Conservation (phyloP, 2,329 filamentous ascomycete genomes). For the Aspergillus eucalypticola region DNA sequence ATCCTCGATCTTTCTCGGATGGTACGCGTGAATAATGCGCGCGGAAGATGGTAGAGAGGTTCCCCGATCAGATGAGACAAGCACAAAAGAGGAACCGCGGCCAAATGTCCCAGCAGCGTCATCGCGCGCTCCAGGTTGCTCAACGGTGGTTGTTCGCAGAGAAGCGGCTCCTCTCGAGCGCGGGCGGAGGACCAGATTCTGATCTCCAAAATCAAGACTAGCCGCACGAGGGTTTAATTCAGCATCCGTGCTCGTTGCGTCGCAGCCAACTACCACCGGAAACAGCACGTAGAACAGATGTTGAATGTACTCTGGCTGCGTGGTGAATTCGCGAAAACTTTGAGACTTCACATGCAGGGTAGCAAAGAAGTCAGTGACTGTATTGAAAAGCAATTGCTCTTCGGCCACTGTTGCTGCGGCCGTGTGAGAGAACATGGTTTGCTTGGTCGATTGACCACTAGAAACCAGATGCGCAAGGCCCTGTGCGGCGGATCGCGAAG, state of each 20-base stretch:
- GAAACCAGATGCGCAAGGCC: constrained; percentile 8
- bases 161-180: constrained; percentile 67
- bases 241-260: constrained; percentile 77
- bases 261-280: constrained; percentile 82
- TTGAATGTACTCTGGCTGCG: constrained; percentile 77
- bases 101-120: constrained; percentile 64
- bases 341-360: constrained; percentile 75
- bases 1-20: constrained; percentile 56
- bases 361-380: constrained; percentile 74
- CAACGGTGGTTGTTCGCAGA: constrained; percentile 68
- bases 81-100: constrained; percentile 85
- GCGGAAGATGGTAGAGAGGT: constrained; percentile 61
- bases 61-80: constrained; percentile 72
- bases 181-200: constrained; percentile 79
- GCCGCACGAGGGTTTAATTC: constrained; percentile 85
- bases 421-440: constrained; percentile 17
- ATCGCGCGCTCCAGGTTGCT: constrained; percentile 48
- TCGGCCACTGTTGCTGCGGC: constrained; percentile 44
- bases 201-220: constrained; percentile 78
- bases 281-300: constrained; percentile 78
- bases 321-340: constrained; percentile 79
- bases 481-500: constrained; percentile 55
- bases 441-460: constrained; percentile 10
- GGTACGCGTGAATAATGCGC: constrained; percentile 64
- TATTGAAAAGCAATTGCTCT: constrained; percentile 69